phyloP scores from a whole-genome alignment of 2,329 filamentous ascomycete species.

The Aspergillus proliferans region DNA sequence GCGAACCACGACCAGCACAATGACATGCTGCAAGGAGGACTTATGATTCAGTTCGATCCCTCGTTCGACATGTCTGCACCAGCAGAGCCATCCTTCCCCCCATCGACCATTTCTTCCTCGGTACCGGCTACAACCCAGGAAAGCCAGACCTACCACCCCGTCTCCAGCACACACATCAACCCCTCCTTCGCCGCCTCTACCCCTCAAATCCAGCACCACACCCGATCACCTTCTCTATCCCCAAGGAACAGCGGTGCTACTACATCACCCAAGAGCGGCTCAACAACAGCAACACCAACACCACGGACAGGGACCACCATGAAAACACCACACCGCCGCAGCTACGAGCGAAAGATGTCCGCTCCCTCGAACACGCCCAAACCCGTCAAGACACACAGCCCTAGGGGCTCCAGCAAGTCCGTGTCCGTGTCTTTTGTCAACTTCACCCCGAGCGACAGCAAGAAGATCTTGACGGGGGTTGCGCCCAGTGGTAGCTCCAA shows the following conservation, averaged over 20 bases:
- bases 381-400: slow-evolving; percentile 25
- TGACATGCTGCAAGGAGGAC: slow-evolving; percentile 32
- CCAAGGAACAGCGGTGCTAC: slow-evolving; percentile 22
- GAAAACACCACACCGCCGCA: slow-evolving; percentile 30
- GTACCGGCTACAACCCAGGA: slow-evolving; percentile 9
- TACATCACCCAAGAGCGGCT: slow-evolving; percentile 13
- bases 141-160: slow-evolving; percentile 10
- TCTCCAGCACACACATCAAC: slow-evolving; percentile 16
- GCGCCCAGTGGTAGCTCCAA: slow-evolving; percentile 87
- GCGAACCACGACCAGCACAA: slow-evolving; percentile 23
- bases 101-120: slow-evolving; percentile 15
- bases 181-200: slow-evolving; percentile 22
- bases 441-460: slow-evolving; percentile 74
- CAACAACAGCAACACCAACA: slow-evolving; percentile 6
- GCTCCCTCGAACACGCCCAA: slow-evolving; percentile 27
- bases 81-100: slow-evolving; percentile 23
- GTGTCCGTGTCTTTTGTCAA: slow-evolving; percentile 70
- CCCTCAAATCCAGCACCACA: slow-evolving; percentile 19
- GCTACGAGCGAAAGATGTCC: slow-evolving; percentile 36
- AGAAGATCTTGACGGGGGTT: slow-evolving; percentile 77
- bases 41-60: slow-evolving; percentile 36
- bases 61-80: slow-evolving; percentile 28
- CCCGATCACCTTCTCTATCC: slow-evolving; percentile 35
- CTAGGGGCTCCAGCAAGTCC: slow-evolving; percentile 30
- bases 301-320: slow-evolving; percentile 17